Percentiles rank a stretch among this genome's conserved stretches.
phyloP scores from a whole-genome alignment of 2,329 filamentous ascomycete genomes.

The Hirsutella thompsonii region DNA sequence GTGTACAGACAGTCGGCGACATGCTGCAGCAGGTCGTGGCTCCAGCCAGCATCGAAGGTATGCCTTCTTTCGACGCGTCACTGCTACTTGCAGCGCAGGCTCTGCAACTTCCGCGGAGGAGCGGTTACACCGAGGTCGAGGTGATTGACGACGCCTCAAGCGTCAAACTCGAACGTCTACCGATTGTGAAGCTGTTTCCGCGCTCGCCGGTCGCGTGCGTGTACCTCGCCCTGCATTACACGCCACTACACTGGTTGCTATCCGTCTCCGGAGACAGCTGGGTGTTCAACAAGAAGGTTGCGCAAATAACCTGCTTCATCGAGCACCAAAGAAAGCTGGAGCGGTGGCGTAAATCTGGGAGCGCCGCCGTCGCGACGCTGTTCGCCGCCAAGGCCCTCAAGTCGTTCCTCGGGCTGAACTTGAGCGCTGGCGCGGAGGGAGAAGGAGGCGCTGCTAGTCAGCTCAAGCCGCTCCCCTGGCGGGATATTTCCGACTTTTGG shows the following conservation, averaged over 20 bases:
- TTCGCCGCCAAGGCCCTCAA: conserved; percentile 40
- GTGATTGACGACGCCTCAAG: conserved; percentile 11
- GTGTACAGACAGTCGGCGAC: conserved; percentile 12
- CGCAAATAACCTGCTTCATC: conserved; percentile 26
- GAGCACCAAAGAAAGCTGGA: conserved; percentile 33
- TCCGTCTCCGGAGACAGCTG: conserved; percentile 46
- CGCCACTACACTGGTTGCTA: conserved; percentile 43
- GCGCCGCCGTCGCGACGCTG: conserved; percentile 29
- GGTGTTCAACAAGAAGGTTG: conserved; percentile 42
- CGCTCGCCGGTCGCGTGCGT: conserved; percentile 33
- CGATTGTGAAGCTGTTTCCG: conserved; percentile 29
- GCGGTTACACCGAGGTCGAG: conserved; percentile 13
- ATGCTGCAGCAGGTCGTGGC: conserved; percentile 21
- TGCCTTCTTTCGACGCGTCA: conserved; percentile 24
- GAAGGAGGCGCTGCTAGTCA: conserved; percentile 1
- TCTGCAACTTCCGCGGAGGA: conserved; percentile 23
- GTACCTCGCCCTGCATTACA: conserved; percentile 44
- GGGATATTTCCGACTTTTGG: conserved; percentile 39
- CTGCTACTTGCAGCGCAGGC: conserved; percentile 26
- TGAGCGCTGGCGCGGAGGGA: conserved; percentile 2
- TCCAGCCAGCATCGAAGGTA: conserved; percentile 19
- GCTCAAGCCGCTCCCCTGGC: conserved; percentile 9
- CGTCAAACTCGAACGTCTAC: conserved; percentile 11
- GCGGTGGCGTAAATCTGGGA: conserved; percentile 30
- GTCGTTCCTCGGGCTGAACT: conserved; percentile 24